Percentiles rank a stretch among this genome's conserved stretches.
Evolutionary conservation across 805 yeast genomes (phyloP).

Genomic region (Kluyveromyces starmeri): DNA sequence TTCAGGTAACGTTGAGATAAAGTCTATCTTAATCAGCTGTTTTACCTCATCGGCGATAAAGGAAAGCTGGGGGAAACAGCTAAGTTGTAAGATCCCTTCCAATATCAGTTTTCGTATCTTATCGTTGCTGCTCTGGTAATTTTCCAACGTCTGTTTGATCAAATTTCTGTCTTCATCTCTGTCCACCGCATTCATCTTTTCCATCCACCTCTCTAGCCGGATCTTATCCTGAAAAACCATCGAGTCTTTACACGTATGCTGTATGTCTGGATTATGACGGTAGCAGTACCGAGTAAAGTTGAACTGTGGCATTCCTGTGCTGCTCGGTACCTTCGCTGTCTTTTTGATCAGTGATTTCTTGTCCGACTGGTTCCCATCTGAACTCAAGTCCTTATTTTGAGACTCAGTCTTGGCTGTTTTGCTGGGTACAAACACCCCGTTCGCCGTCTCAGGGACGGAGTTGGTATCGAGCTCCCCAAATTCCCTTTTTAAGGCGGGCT

Average conservation of each 20-base stretch:
- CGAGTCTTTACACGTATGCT: conserved; percentile 33
- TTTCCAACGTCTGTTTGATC: conserved; percentile 81
- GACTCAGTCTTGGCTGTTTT: neutral
- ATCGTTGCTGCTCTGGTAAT: conserved; percentile 60
- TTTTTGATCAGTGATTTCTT: neutral
- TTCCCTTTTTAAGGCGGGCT: neutral
- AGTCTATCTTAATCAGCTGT: conserved; percentile 77
- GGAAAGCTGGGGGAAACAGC: conserved; percentile 94
- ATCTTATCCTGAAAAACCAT: conserved; percentile 23
- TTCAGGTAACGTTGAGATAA: conserved; percentile 72
- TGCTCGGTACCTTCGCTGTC: neutral
- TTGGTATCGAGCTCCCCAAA: conserved; percentile 1
- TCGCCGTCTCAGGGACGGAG: neutral
- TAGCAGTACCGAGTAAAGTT: conserved; percentile 71
- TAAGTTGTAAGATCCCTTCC: conserved; percentile 76
- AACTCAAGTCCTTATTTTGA: neutral
- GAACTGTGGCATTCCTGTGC: conserved; percentile 31
- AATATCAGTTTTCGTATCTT: conserved; percentile 66
- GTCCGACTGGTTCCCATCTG: neutral
- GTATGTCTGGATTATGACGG: conserved; percentile 85
- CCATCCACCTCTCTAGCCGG: conserved; percentile 24
- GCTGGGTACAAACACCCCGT: conserved; percentile 1
- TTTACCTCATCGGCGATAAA: conserved; percentile 72
- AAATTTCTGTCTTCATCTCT: conserved; percentile 71
- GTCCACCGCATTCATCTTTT: conserved; percentile 41